Conservation (phyloP, 2,329 filamentous ascomycete genomes). For the Emmonsiellopsis sp. region DNA sequence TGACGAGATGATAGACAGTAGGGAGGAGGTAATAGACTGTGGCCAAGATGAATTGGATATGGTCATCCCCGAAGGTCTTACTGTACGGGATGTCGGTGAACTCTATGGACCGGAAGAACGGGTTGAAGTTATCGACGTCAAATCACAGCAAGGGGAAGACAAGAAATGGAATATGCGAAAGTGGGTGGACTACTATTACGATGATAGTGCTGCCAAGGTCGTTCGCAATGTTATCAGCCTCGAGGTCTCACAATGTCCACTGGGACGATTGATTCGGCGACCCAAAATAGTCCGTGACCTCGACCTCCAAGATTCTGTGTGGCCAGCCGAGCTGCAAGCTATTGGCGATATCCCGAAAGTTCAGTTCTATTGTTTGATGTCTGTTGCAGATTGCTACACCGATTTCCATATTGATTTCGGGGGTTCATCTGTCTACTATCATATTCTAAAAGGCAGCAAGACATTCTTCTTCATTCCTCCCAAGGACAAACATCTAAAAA, state of each 20-base stretch:
- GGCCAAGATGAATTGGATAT: slow-evolving; percentile 58
- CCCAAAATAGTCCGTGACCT: slow-evolving; percentile 58
- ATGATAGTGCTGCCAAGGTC: slow-evolving; percentile 48
- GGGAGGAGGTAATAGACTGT: slow-evolving; percentile 44
- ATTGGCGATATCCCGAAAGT: slow-evolving; percentile 53
- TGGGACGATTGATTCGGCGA: slow-evolving; percentile 53
- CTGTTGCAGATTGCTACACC: slow-evolving; percentile 60
- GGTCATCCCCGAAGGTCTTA: slow-evolving; percentile 56
- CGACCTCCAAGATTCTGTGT: slow-evolving; percentile 43
- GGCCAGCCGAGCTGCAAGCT: slow-evolving; percentile 42
- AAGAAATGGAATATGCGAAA: slow-evolving; percentile 56
- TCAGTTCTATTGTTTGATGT: slow-evolving; percentile 62
- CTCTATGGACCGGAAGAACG: slow-evolving; percentile 54
- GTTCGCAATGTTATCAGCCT: slow-evolving; percentile 62
- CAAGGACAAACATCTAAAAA: slow-evolving; percentile 58
- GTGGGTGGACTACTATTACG: slow-evolving; percentile 61
- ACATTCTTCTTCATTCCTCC: slow-evolving; percentile 64
- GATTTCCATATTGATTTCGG: slow-evolving; percentile 66
- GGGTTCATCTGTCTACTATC: slow-evolving; percentile 61
- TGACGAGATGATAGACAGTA: slow-evolving; percentile 29
- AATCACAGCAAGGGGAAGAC: slow-evolving; percentile 56
- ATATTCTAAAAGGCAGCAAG: slow-evolving; percentile 59
- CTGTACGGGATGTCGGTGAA: slow-evolving; percentile 53
- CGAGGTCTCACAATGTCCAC: slow-evolving; percentile 54
- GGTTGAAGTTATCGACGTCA: slow-evolving; percentile 60